phyloP scores from a whole-genome alignment of 805 yeast species.

The Pichia rugopelliculosa region DNA sequence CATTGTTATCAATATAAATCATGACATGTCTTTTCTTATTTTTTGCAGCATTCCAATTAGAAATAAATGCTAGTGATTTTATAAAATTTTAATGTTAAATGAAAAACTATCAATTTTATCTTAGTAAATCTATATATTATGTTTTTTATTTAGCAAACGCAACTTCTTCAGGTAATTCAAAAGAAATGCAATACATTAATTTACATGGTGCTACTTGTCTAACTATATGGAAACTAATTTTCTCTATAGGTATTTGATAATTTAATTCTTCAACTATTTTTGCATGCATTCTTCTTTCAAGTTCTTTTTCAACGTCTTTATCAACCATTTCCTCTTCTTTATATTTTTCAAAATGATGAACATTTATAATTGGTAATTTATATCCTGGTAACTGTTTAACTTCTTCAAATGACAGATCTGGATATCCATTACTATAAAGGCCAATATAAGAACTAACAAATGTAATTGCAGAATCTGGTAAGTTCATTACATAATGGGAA shows the following conservation, averaged over 20 bases:
- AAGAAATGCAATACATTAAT: slow-evolving; percentile 88
- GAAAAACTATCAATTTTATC: background rate
- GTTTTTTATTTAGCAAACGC: slow-evolving; percentile 37
- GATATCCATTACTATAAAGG: slow-evolving; percentile 40
- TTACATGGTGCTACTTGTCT: slow-evolving; percentile 95
- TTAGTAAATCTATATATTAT: background rate
- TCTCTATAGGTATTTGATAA: slow-evolving; percentile 39
- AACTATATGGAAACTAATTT: slow-evolving; percentile 67
- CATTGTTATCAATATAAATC: background rate
- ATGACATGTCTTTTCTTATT: background rate
- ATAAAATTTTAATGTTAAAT: background rate
- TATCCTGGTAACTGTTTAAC: slow-evolving; percentile 37
- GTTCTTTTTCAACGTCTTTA: slow-evolving; percentile 53
- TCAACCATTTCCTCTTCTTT: slow-evolving; percentile 60
- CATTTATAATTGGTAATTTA: slow-evolving; percentile 69
- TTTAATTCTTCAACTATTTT: slow-evolving; percentile 42
- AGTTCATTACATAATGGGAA: slow-evolving; percentile 84
- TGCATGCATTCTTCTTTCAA: slow-evolving; percentile 57
- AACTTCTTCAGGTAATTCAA: slow-evolving; percentile 60
- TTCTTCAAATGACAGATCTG: slow-evolving; percentile 30
- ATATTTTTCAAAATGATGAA: slow-evolving; percentile 89
- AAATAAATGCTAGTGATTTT: background rate
- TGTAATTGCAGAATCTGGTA: slow-evolving; percentile 87
- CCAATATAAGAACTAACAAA: slow-evolving; percentile 77
- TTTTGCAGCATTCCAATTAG: background rate